These are phyloP conservation scores for Erodium texanum DNA, from an alignment of 441 rosid genomes.

Conservation along the genomic window DNA sequence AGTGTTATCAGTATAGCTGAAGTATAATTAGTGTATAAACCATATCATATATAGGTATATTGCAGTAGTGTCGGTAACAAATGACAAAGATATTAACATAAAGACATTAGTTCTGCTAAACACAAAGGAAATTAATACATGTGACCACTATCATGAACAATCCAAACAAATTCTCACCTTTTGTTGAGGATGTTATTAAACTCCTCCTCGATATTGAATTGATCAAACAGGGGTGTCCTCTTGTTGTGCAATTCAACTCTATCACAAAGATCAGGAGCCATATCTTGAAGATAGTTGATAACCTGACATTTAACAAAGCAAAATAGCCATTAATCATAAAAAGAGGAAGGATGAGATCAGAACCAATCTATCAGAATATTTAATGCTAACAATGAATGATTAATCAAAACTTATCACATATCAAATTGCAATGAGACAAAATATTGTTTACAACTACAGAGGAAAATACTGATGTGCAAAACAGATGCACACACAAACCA, in stretches of 20 bases:
- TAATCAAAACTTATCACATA: neutral
- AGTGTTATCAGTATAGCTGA: neutral
- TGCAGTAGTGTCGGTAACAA: neutral
- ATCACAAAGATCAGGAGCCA: constrained; percentile 89
- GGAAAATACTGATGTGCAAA: neutral
- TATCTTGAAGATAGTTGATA: constrained; percentile 85
- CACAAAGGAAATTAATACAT: neutral
- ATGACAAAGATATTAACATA: neutral
- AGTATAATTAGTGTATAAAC: neutral
- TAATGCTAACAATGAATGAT: neutral
- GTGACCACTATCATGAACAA: constrained; percentile 9
- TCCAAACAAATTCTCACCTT: constrained; percentile 43
- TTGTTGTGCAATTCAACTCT: constrained; percentile 71
- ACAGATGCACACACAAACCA: neutral
- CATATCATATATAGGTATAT: neutral
- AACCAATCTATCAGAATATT: constrained; percentile 5
- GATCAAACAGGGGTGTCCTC: constrained; percentile 77
- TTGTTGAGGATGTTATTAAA: constrained; percentile 76
- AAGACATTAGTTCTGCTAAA: neutral
- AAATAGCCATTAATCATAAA: constrained; percentile 8
- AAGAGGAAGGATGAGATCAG: neutral
- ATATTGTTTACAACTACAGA: neutral
- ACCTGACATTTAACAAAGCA: constrained; percentile 45
- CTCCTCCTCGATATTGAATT: constrained; percentile 79
- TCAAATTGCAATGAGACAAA: neutral